Evolutionary conservation across 345 rosid species (phyloP).

Genomic region (Rhodamnia rubescens): DNA sequence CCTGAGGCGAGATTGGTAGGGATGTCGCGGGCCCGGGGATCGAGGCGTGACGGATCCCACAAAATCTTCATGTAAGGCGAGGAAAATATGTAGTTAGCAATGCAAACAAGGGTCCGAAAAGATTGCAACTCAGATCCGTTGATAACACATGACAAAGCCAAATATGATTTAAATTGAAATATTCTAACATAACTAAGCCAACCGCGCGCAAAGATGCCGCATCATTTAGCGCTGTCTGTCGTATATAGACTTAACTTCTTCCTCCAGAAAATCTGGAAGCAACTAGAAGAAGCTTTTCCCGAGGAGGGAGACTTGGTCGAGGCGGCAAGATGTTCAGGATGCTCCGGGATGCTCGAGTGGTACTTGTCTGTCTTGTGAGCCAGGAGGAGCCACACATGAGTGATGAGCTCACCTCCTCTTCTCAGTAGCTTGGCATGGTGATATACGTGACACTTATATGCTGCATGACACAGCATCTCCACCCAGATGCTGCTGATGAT

Average conservation of each 20-base stretch:
- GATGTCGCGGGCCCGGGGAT: not conserved
- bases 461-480: not conserved
- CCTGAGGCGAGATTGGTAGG: not conserved
- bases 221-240: not conserved
- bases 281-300: not conserved
- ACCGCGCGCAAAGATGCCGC: not conserved
- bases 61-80: not conserved
- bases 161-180: not conserved
- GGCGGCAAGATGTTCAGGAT: not conserved
- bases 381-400: not conserved
- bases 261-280: not conserved
- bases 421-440: not conserved
- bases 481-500: not conserved
- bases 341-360: not conserved
- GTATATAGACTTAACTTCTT: not conserved
- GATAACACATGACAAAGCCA: not conserved
- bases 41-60: too few relatives aligned
- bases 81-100: not conserved
- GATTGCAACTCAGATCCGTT: fast-evolving
- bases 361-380: not conserved
- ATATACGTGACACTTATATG: not conserved
- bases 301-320: not conserved
- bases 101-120: not conserved
- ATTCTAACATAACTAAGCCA: not conserved
- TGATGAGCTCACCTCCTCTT: not conserved